Evolutionary conservation across 2,329 filamentous ascomycete species (phyloP).

Genomic region (Capronia coronata): DNA sequence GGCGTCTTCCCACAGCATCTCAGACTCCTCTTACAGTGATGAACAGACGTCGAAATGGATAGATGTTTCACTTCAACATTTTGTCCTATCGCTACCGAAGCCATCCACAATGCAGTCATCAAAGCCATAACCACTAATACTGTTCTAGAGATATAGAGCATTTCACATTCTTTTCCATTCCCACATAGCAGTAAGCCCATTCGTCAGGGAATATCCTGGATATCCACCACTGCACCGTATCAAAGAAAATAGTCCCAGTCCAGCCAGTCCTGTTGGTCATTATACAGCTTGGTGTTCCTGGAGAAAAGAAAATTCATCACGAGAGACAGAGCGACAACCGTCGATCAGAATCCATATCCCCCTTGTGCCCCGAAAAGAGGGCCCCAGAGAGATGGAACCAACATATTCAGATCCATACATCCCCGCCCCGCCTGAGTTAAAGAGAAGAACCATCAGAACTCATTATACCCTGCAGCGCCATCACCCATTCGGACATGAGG

Average conservation of each 20-base stretch:
- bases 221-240: slow-evolving; percentile 6
- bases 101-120: neutral
- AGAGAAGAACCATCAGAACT: neutral
- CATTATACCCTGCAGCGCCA: slow-evolving; percentile 14
- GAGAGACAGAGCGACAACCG: neutral
- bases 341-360: neutral
- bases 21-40: too few relatives aligned
- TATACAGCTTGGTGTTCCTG: slow-evolving; percentile 13
- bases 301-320: slow-evolving; percentile 8
- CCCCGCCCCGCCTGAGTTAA: too few relatives aligned
- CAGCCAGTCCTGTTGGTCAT: slow-evolving; percentile 24
- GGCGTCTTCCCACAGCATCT: too few relatives aligned
- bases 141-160: neutral
- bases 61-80: neutral
- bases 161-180: neutral
- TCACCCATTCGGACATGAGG: slow-evolving; percentile 1
- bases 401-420: too few relatives aligned
- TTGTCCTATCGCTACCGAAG: neutral
- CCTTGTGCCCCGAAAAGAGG: neutral
- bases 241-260: slow-evolving; percentile 21
- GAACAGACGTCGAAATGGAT: too few relatives aligned
- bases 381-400: neutral
- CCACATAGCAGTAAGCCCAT: slow-evolving; percentile 2
- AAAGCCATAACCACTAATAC: slow-evolving; percentile 1
- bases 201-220: slow-evolving; percentile 4